Conservation (phyloP, 2,329 filamentous ascomycete species). For the Erysiphe pulchra region DNA sequence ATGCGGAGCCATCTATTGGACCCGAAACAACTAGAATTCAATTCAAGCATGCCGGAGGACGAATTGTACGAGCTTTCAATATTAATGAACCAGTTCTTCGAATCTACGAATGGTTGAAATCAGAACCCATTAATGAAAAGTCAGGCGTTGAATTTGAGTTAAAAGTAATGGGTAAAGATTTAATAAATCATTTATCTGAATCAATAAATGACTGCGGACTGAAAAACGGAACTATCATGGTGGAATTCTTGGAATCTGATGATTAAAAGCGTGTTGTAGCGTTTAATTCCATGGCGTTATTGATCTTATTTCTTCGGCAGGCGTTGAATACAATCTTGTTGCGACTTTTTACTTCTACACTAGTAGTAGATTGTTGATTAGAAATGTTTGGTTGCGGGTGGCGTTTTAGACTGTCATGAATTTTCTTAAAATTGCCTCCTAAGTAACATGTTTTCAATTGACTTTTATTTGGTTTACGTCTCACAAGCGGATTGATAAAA, state of each 20-base stretch:
- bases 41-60: conserved; percentile 63
- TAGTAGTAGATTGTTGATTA: too few species aligned
- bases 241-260: conserved; percentile 49
- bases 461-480: too few species aligned
- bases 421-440: too few species aligned
- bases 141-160: conserved; percentile 62
- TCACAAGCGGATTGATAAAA: too few species aligned
- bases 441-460: too few species aligned
- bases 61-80: conserved; percentile 67
- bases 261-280: conserved; percentile 4
- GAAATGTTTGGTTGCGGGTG: too few species aligned
- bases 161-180: conserved; percentile 64
- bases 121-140: conserved; percentile 59
- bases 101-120: conserved; percentile 93
- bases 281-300: neutral
- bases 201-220: conserved; percentile 61
- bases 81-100: conserved; percentile 51
- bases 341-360: too few species aligned
- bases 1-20: conserved; percentile 51
- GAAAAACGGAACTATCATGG: conserved; percentile 86
- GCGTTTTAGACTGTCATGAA: too few species aligned
- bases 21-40: conserved; percentile 67
- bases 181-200: conserved; percentile 48
- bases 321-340: too few species aligned
- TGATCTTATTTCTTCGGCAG: too few species aligned